Percentiles rank a stretch among this genome's conserved stretches.
Evolutionary conservation across 495 filamentous ascomycete species (phyloP).

Genomic region (Talaromyces adpressus): DNA sequence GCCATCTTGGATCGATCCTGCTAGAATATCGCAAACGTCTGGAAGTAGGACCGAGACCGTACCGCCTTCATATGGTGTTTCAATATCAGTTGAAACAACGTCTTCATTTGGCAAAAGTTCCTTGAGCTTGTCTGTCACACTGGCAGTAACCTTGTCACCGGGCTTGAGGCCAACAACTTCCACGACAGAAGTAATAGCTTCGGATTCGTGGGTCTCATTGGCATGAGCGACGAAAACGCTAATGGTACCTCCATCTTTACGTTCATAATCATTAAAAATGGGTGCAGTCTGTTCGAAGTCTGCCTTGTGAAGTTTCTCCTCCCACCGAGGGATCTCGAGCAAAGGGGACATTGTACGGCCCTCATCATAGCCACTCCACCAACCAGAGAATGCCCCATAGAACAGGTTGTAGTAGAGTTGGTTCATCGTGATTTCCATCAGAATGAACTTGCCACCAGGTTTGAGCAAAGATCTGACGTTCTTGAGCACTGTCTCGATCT

Average conservation of each 20-base stretch:
- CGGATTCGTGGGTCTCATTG: not conserved
- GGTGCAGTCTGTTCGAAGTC: slow-evolving; percentile 10
- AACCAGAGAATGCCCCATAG: slow-evolving; percentile 14
- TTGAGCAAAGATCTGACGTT: slow-evolving; percentile 15
- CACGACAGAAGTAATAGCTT: not conserved
- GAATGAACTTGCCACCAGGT: slow-evolving; percentile 14
- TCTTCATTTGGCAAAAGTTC: not conserved
- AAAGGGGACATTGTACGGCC: slow-evolving; percentile 8
- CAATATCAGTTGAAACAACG: not conserved
- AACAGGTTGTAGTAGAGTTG: slow-evolving; percentile 5
- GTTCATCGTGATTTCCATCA: slow-evolving; percentile 13
- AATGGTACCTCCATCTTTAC: not conserved
- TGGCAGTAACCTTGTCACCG: not conserved
- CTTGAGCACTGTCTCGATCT: slow-evolving; percentile 28
- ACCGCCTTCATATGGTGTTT: not conserved
- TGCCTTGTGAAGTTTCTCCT: slow-evolving; percentile 3
- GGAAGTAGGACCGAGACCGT: not conserved
- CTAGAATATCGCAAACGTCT: not conserved
- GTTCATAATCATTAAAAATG: not conserved
- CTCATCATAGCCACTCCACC: slow-evolving; percentile 13
- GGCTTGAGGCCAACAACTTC: not conserved
- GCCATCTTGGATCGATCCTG: not conserved
- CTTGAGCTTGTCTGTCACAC: not conserved
- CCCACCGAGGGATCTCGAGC: slow-evolving; percentile 14
- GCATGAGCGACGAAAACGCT: slow-evolving; percentile 3